phyloP scores from a whole-genome alignment of 192 early-diverging fungal genomes.

The Haplosporangium gracile region DNA sequence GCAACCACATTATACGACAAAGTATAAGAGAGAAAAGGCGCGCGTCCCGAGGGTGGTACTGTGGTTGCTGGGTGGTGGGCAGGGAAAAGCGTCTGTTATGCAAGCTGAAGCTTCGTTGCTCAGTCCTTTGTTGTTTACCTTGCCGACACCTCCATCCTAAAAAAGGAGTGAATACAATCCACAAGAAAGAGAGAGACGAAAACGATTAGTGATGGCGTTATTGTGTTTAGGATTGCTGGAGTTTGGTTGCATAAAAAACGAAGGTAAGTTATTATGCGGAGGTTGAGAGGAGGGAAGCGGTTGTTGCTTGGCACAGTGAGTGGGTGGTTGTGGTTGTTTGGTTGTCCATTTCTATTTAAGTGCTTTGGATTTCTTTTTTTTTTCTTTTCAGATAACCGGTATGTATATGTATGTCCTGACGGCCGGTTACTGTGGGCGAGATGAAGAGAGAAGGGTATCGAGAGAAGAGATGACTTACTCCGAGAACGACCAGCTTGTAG shows the following conservation, averaged over 20 bases:
- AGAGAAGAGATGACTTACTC: slow-evolving; percentile 74
- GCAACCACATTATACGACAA: neutral
- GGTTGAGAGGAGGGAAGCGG: neutral
- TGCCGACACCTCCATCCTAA: slow-evolving; percentile 69
- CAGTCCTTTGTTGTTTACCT: slow-evolving; percentile 70
- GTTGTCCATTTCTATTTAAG: neutral
- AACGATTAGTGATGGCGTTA: neutral
- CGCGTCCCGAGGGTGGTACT: neutral
- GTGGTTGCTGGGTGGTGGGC: slow-evolving; percentile 1
- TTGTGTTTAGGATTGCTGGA: neutral
- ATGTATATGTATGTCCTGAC: neutral
- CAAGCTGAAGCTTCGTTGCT: neutral
- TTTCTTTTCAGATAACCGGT: neutral
- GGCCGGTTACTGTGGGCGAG: neutral
- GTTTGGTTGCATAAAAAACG: neutral
- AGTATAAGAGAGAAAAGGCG: neutral
- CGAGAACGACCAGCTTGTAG: slow-evolving; percentile 95
- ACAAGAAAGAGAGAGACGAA: neutral
- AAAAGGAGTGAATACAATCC: slow-evolving; percentile 7
- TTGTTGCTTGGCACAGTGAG: neutral
- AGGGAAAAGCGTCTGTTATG: slow-evolving; percentile 1
- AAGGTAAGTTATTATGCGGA: neutral
- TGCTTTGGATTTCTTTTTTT: neutral
- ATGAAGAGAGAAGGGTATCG: neutral
- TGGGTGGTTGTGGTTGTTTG: neutral